These are phyloP conservation scores for Colletotrichum somersetense DNA, from an alignment of 2,329 filamentous ascomycete genomes.

Conservation along the genomic window DNA sequence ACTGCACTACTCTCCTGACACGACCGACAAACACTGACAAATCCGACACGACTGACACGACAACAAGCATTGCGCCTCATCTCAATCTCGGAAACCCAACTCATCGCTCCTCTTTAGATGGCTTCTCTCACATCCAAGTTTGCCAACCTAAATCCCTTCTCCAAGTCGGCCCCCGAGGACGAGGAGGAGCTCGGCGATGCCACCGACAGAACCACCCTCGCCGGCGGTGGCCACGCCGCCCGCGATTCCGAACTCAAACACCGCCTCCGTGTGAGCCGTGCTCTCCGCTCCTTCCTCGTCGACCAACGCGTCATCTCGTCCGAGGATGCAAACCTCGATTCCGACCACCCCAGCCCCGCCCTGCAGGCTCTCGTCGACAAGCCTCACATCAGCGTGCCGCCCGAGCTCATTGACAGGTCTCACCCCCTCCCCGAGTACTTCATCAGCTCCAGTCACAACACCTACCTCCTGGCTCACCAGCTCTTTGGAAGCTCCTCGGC, in stretches of 20 bases:
- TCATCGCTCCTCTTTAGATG: constrained; percentile 8
- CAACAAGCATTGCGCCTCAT: background rate
- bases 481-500: constrained; percentile 74
- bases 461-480: constrained; percentile 78
- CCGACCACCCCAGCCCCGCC: constrained; percentile 57
- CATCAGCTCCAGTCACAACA: constrained; percentile 80
- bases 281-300: constrained; percentile 67
- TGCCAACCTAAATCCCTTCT: constrained; percentile 56
- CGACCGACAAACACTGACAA: background rate
- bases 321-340: constrained; percentile 58
- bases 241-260: constrained; percentile 62
- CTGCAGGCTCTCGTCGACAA: constrained; percentile 66
- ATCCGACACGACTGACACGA: no score
- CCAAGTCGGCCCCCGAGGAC: constrained; percentile 45
- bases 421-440: constrained; percentile 77
- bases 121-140: constrained; percentile 43
- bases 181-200: constrained; percentile 67
- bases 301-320: constrained; percentile 64
- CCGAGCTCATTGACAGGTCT: constrained; percentile 66
- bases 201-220: constrained; percentile 64
- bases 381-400: constrained; percentile 69
- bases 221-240: constrained; percentile 70
- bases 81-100: background rate
- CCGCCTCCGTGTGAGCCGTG: constrained; percentile 70
- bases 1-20: background rate